Percentiles rank a stretch among this genome's conserved stretches.
Conservation (phyloP, 208 protist genomes). For the Trypanosoma mega region DNA sequence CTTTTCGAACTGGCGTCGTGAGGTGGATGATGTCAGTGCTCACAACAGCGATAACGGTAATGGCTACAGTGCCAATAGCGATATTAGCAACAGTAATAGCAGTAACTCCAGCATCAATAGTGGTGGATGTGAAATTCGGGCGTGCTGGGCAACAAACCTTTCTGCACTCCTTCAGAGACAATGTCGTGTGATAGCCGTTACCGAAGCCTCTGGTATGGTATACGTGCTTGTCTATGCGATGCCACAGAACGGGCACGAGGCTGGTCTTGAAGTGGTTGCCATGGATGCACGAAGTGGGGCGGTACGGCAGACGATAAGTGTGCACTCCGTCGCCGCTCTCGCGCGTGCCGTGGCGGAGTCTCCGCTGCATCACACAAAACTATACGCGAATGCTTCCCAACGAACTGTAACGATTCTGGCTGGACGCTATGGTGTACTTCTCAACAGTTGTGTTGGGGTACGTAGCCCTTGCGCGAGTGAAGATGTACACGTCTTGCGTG, state of each 20-base stretch:
- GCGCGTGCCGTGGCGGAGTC: conserved; percentile 33
- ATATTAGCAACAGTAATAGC: no score
- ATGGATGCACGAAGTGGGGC: conserved; percentile 45
- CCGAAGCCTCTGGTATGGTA: conserved; percentile 46
- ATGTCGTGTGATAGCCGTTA: conserved; percentile 41
- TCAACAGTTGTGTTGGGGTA: conserved; percentile 76
- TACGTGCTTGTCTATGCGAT: conserved; percentile 39
- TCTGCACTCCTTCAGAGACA: conserved; percentile 36
- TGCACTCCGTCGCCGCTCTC: conserved; percentile 59
- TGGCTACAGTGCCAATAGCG: neutral
- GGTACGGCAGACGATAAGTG: conserved; percentile 49
- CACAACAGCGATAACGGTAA: neutral
- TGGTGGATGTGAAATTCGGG: conserved; percentile 13
- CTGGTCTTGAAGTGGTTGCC: conserved; percentile 53
- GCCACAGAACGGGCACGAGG: conserved; percentile 15
- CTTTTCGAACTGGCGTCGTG: conserved; percentile 14
- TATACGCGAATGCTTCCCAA: conserved; percentile 47
- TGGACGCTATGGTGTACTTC: conserved; percentile 55
- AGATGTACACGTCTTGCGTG: conserved; percentile 51
- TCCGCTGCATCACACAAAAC: conserved; percentile 55
- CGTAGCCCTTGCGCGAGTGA: conserved; percentile 69
- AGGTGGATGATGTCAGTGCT: neutral
- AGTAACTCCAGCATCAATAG: no score
- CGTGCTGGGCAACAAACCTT: conserved; percentile 64
- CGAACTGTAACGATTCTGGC: conserved; percentile 50